These are phyloP conservation scores for Penicillium egyptiacum DNA, from an alignment of 495 filamentous ascomycete genomes.

Conservation along the genomic window DNA sequence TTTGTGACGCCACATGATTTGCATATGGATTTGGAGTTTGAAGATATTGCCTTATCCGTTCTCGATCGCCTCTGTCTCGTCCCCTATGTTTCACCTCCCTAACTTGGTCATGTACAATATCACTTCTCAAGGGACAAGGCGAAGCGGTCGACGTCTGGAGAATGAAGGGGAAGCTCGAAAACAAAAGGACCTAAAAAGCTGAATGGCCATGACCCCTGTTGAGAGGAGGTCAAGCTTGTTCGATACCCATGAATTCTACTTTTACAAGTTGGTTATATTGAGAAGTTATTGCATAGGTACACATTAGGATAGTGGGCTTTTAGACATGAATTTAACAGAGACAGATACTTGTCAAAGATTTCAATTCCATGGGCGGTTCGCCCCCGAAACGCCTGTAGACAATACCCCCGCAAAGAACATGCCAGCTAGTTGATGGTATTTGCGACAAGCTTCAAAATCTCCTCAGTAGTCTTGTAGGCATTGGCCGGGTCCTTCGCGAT, in stretches of 20 bases:
- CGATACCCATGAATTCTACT: slow-evolving; percentile 40
- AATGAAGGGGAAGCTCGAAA: neutral
- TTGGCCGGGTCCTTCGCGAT: slow-evolving; percentile 84
- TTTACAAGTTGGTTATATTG: slow-evolving; percentile 12
- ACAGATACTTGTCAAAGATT: slow-evolving; percentile 1
- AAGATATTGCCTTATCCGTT: slow-evolving; percentile 19
- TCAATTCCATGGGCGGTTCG: slow-evolving; percentile 10
- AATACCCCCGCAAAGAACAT: slow-evolving; percentile 1
- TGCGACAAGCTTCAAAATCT: slow-evolving; percentile 77
- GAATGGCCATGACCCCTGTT: slow-evolving; percentile 18
- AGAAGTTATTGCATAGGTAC: neutral
- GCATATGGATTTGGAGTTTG: slow-evolving; percentile 32
- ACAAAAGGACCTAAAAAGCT: slow-evolving; percentile 14
- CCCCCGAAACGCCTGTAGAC: slow-evolving; percentile 15
- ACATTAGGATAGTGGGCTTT: neutral
- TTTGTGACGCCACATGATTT: slow-evolving; percentile 20
- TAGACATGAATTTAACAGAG: neutral
- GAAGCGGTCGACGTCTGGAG: neutral
- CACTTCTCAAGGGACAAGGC: slow-evolving; percentile 10
- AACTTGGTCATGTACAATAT: slow-evolving; percentile 26
- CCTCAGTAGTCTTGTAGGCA: slow-evolving; percentile 68
- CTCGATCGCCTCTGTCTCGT: slow-evolving; percentile 14
- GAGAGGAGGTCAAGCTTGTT: slow-evolving; percentile 28
- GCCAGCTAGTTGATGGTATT: slow-evolving; percentile 26
- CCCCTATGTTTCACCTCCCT: slow-evolving; percentile 4